Base-by-base conservation (phyloP, 371 early-diverging fungal species). In the Zopfochytrium polystomum region DNA sequence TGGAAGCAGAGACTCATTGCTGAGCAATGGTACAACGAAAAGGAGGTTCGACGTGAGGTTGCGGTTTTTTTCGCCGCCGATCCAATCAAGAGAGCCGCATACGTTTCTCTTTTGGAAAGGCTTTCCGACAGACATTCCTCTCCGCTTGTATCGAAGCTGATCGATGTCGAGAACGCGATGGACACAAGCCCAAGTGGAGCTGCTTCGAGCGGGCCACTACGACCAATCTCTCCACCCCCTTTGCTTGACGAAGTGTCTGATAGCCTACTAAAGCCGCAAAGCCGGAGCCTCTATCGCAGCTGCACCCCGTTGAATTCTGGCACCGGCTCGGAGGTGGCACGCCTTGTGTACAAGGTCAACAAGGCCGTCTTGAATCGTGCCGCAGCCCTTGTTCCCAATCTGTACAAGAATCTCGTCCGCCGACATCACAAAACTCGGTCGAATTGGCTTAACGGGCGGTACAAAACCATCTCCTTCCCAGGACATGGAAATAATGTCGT, bases 401-500 rank as follows among this genome's bases (percentile, higher is more conserved):
- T 85, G 6, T 90, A 87, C 83, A 94, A 94, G 74, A 79, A 74
- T 7, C 72, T 85, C 30, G 92, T 87, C 72, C 81, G 82, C 35
- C 77, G 87, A 35, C 86, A 87, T 63, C 85, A 89, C 77, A 69
- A 75, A 26, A 78, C 90, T 22, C 85, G 85, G 27, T 86, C 84
- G 59, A 90, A 91, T 69, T 96, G 97, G 97, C 62, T 77, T 34
- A 73, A 80, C 48, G 92, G 90, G 27, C 68, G 81, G 26, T 84
- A 82, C 67, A 78, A 81, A 51, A 85, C 86, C 34, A 80, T 84
- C 23, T 85, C 85, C 52, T 88, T 96, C 65, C 79, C 83, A 23
- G 93, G 91, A 18, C 90, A 92, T 66, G 84, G 81, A 7, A 80
- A 80, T 32, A 77, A 85, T 58, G 93, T 96, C 0, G 95, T 96